phyloP scores from a whole-genome alignment of 2,329 filamentous ascomycete genomes.

The Xylariaceae sp. region DNA sequence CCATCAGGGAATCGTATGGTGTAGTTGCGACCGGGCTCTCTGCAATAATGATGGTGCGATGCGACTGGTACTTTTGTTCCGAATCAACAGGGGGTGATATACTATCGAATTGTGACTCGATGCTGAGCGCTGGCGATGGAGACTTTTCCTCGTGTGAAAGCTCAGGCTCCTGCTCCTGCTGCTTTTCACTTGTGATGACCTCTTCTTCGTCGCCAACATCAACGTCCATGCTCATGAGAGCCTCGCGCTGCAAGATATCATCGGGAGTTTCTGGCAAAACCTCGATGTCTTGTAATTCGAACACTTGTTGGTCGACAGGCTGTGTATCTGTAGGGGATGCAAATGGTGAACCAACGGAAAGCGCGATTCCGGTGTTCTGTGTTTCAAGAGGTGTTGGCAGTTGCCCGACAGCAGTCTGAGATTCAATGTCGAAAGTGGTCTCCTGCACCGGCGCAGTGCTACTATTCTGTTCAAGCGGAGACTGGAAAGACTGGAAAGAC shows the following conservation, averaged over 20 bases:
- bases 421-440: not conserved
- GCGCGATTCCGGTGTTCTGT: constrained; percentile 12
- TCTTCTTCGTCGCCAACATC: not conserved
- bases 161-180: not conserved
- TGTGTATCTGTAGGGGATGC: too few species aligned
- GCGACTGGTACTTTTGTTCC: too few species aligned
- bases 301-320: not conserved
- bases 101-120: constrained; percentile 16
- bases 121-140: constrained; percentile 16
- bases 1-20: constrained; percentile 20
- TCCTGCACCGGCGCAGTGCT: constrained; percentile 6
- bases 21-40: too few species aligned
- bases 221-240: not conserved
- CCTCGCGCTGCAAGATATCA: not conserved
- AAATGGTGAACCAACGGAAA: too few species aligned
- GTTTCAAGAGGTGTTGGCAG: constrained; percentile 25
- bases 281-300: not conserved
- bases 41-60: too few species aligned
- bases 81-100: too few species aligned
- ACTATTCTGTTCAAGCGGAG: constrained; percentile 6
- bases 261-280: not conserved
- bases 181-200: not conserved
- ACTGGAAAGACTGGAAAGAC: constrained; percentile 21
- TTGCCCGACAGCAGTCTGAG: constrained; percentile 11
- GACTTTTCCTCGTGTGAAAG: not conserved